Evolutionary conservation across 495 filamentous ascomycete species (phyloP), one percentile per base, ranked within the genome.

Genomic region (Aspergillus bertholletiae): DNA sequence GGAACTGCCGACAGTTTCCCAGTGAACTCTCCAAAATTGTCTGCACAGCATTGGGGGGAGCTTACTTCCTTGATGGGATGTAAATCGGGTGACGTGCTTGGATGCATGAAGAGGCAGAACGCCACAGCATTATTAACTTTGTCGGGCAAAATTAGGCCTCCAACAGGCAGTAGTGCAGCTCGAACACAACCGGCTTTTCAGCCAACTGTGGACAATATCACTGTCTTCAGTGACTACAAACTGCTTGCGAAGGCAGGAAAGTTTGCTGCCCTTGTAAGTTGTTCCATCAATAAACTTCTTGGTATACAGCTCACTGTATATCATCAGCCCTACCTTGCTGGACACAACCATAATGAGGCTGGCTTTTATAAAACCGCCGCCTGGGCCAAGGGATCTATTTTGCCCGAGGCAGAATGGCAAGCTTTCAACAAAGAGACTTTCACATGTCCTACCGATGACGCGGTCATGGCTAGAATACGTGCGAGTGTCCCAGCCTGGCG

Each of bases 1-100:
- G 82, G 82, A 5, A 82, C 61, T 27, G 80, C 77, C 5, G 56
- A 75, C 20, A 74, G 74, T 59, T 78, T 75, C 56, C 59, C 60
- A 3, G 56, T 63, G 12, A 73, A 72, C 37, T 71, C 66, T 15
- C 34, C n/a, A 5, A 54, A 62, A 11, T 43, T 56, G n/a, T 54
- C 67, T 0, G 55, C 60, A 1, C 43, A 23, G 9, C 24, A 60
- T 39, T 83, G 70, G 67, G 70, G 74, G 50, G 73, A 65, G 40
- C 62, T 74, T 8, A 64, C 77, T 13, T 56, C 60, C 0, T 54
- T 40, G 9, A 65, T 84, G 18, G 75, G 73, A 12, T 79, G 75
- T 21, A 60, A 66, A 18, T 75, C 72, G 6, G 63, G 58, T 20
- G 66, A 63, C 68, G 70, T 9, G 43, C 60, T 24, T 45, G 40